phyloP scores from a whole-genome alignment of 768 basidiomycete genomes.

The Termitomyces sp. region DNA sequence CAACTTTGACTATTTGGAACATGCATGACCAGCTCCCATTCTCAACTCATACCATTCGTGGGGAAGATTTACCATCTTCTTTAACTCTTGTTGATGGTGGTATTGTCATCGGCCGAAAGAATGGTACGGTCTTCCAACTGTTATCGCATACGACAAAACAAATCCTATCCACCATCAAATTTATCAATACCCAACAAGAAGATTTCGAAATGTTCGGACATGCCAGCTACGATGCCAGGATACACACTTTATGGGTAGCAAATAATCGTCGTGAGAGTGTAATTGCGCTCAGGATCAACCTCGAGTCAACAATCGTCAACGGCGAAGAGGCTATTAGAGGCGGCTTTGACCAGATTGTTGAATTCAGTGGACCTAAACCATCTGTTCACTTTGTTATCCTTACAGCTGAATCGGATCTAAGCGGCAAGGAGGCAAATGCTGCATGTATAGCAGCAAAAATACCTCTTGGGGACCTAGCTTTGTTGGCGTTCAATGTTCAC shows the following conservation, averaged over 20 bases:
- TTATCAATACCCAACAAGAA: slow-evolving; percentile 62
- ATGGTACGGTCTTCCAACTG: slow-evolving; percentile 80
- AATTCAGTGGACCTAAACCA: slow-evolving; percentile 78
- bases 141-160: slow-evolving; percentile 68
- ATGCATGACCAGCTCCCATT: slow-evolving; percentile 72
- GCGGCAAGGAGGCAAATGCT: slow-evolving; percentile 77
- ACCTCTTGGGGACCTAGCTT: slow-evolving; percentile 65
- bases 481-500: slow-evolving; percentile 87
- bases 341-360: slow-evolving; percentile 76
- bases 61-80: slow-evolving; percentile 78
- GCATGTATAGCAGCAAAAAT: slow-evolving; percentile 82
- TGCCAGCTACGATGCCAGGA: slow-evolving; percentile 76
- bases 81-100: slow-evolving; percentile 82
- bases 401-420: slow-evolving; percentile 77
- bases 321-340: slow-evolving; percentile 60
- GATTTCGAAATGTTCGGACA: slow-evolving; percentile 88
- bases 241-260: slow-evolving; percentile 84
- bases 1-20: slow-evolving; percentile 78
- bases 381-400: slow-evolving; percentile 89
- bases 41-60: slow-evolving; percentile 68
- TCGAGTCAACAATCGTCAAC: slow-evolving; percentile 53
- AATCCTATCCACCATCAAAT: slow-evolving; percentile 74
- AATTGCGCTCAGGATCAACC: slow-evolving; percentile 70
- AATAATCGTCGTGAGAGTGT: slow-evolving; percentile 82
- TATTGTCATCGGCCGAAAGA: slow-evolving; percentile 78